phyloP scores from a whole-genome alignment of 768 basidiomycete species.

The Harrya chromipes region DNA sequence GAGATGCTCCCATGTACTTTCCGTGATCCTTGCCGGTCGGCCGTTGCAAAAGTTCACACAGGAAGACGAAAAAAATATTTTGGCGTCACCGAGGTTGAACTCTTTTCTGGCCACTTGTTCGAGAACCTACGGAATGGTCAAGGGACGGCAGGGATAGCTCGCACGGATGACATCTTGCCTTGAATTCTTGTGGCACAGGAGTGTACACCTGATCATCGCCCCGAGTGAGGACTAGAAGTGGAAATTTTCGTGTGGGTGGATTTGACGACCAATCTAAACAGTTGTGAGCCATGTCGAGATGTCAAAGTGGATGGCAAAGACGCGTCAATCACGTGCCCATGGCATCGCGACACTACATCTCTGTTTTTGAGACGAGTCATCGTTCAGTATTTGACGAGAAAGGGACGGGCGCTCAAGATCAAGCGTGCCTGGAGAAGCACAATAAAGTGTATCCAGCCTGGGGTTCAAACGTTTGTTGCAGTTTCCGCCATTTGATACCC shows the following conservation, averaged over 20 bases:
- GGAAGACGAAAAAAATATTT: slow-evolving; percentile 14
- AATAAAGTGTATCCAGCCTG: too few species aligned
- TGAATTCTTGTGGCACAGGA: slow-evolving; percentile 12
- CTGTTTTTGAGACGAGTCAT: too few species aligned
- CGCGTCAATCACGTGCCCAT: slow-evolving; percentile 11
- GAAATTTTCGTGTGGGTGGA: slow-evolving; percentile 20
- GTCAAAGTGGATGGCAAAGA: too few species aligned
- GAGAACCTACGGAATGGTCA: slow-evolving; percentile 8
- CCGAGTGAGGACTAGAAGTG: slow-evolving; percentile 16
- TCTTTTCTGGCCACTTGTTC: slow-evolving; percentile 17
- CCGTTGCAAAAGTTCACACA: slow-evolving; percentile 22
- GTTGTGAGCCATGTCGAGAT: slow-evolving; percentile 21
- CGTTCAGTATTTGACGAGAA: too few species aligned
- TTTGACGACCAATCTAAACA: slow-evolving; percentile 24
- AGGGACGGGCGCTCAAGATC: too few species aligned
- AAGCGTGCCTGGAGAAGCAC: too few species aligned
- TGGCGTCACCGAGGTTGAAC: slow-evolving; percentile 18
- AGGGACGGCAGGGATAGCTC: background rate
- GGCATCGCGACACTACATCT: too few species aligned
- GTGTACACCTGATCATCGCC: slow-evolving; percentile 21
- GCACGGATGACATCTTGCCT: slow-evolving; percentile 4
- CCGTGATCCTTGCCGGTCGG: slow-evolving; percentile 21
- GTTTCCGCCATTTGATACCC: too few species aligned
- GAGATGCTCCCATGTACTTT: slow-evolving; percentile 16
- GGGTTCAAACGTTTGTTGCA: too few species aligned